Evolutionary conservation across 2,329 filamentous ascomycete species (phyloP).

Genomic region (Ophiocordyceps australis): DNA sequence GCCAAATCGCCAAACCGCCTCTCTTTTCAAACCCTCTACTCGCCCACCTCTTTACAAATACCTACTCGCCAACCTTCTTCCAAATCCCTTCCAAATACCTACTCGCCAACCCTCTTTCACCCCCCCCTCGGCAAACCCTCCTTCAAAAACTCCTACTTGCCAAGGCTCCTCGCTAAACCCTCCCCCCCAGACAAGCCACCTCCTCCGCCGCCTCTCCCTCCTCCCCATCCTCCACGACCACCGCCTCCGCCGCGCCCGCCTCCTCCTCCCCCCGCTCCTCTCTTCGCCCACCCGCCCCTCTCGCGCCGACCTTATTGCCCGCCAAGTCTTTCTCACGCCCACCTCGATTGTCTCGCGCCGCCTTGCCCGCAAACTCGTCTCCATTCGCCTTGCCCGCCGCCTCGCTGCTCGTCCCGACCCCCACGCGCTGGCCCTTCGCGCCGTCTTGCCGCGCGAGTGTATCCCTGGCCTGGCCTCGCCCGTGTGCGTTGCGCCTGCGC

Average conservation of each 20-base stretch:
- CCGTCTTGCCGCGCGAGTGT: constrained; percentile 48
- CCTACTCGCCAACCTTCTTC: too few species aligned
- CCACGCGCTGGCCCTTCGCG: constrained; percentile 40
- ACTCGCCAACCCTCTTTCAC: too few species aligned
- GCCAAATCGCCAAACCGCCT: too few species aligned
- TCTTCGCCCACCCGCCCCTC: constrained; percentile 37
- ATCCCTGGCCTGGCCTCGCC: constrained; percentile 25
- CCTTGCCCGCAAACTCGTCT: constrained; percentile 43
- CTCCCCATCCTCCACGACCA: constrained; percentile 46
- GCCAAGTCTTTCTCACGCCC: constrained; percentile 48
- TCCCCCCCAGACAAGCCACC: constrained; percentile 34
- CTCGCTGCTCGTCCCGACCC: constrained; percentile 41
- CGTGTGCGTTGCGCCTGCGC: constrained; percentile 32
- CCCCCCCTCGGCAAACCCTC: too few species aligned
- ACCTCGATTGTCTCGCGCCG: constrained; percentile 46
- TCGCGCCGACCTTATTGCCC: constrained; percentile 40
- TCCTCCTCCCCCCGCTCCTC: constrained; percentile 35
- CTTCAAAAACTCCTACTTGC: too few species aligned
- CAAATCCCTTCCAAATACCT: too few species aligned
- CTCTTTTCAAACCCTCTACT: too few species aligned
- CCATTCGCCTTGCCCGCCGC: constrained; percentile 45
- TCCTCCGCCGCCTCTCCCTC: constrained; percentile 41
- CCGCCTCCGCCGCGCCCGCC: constrained; percentile 38
- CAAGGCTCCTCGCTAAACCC: background rate
- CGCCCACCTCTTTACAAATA: too few species aligned